Evolutionary conservation across 768 basidiomycete genomes (phyloP), one percentile per base, ranked within the genome.

Genomic region (Termitomyces sp.): DNA sequence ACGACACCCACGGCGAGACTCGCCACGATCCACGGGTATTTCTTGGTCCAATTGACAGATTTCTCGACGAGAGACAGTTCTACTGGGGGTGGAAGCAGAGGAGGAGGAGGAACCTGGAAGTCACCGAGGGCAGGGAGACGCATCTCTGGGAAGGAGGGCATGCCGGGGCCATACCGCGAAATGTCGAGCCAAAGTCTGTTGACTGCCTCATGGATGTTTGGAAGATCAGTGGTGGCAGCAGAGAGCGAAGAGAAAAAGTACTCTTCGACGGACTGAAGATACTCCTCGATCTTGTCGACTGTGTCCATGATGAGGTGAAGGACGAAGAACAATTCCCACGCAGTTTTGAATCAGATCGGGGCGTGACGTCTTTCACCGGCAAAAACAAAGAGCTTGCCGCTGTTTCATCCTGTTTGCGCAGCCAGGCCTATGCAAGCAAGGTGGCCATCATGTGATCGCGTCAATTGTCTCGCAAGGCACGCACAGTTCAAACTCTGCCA

Each of bases 161-260:
- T 76, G 44, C 80, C 79, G 17, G 88, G 89, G 23, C 91, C 90
- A 67, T 89, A 91, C 55, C 91, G 85, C 46, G 88, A 79, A 59
- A 94, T 82, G 65, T 94, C 91, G 23, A 82, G 70, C 87, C 88
- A 91, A 55, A 92, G 75, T 25, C 84, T 79, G 61, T 88, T 79
- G 21, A 85, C 69, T 30, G 82, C 78, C 58, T 90, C 86, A 55
- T 82, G 80, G 46, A 90, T 72, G 61, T 77, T 81, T 40, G 85
- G 83, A 45, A 90, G 72, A 63, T 83, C 81, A 30, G 82, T 76
- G 0, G 82, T 79, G 5, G 81, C 84, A 16, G 81, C 72, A 42
- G 79, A 72, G 23, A 86, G 64, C 11, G 85, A 80, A 32, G 79
- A 70, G 50, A 77, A 75, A 67, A 91, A 70, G 61, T 82, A 76